These are phyloP conservation scores for Blechomonas ayalai DNA, from an alignment of 208 protist species.

Conservation along the genomic window DNA sequence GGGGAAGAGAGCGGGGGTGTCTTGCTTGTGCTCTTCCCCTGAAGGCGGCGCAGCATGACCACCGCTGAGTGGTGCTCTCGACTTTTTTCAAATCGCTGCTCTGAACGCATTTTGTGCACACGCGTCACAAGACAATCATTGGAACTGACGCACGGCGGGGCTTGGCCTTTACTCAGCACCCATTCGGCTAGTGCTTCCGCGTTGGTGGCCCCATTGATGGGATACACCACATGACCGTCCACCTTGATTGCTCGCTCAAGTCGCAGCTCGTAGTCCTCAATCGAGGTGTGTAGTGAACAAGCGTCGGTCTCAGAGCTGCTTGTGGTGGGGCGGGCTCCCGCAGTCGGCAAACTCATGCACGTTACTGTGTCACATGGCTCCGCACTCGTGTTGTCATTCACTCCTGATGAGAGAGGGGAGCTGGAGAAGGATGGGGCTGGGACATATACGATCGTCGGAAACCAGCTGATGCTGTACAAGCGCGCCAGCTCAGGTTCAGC, in stretches of 20 bases:
- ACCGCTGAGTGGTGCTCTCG: slow-evolving; percentile 48
- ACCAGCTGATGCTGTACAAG: slow-evolving; percentile 71
- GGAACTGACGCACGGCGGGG: slow-evolving; percentile 17
- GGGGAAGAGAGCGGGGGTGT: too few species aligned
- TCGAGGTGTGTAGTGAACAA: too few species aligned
- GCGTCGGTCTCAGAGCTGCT: too few species aligned
- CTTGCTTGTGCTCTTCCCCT: slow-evolving; percentile 20
- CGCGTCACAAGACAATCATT: slow-evolving; percentile 35
- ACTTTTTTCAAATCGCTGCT: slow-evolving; percentile 46
- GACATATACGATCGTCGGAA: slow-evolving; percentile 79
- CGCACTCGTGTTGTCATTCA: background rate
- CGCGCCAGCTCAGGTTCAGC: slow-evolving; percentile 74
- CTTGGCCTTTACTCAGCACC: slow-evolving; percentile 37
- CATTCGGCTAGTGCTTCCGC: slow-evolving; percentile 39
- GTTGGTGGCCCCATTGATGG: slow-evolving; percentile 29
- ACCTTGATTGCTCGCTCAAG: too few species aligned
- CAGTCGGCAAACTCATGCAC: too few species aligned
- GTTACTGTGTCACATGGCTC: too few species aligned
- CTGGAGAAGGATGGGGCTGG: slow-evolving; percentile 28
- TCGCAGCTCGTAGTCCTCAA: too few species aligned
- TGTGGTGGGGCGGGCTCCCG: too few species aligned
- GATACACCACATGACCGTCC: slow-evolving; percentile 15
- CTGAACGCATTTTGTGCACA: slow-evolving; percentile 33
- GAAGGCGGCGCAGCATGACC: slow-evolving; percentile 51
- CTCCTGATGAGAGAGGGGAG: too few species aligned